These are phyloP conservation scores for Oryza coarctata DNA, from an alignment of 176 grass and related monocot species.

Conservation along the genomic window DNA sequence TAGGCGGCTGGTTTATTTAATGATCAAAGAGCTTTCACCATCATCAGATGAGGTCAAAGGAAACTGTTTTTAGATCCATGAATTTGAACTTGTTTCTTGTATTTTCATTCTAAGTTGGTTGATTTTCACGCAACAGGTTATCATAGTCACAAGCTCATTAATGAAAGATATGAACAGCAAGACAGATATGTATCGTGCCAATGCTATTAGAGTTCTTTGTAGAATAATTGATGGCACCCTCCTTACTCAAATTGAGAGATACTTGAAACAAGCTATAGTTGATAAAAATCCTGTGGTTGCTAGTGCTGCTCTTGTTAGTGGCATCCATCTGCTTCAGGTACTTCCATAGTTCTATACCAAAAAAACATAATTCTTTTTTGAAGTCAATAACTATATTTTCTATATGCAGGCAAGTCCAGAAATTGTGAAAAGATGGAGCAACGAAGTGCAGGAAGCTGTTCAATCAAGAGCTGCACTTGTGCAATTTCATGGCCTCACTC, in stretches of 20 bases:
- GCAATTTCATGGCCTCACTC: constrained; percentile 94
- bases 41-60: constrained; percentile 80
- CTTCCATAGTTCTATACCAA: constrained; percentile 19
- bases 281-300: constrained; percentile 95
- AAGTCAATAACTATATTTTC: not conserved
- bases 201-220: constrained; percentile 96
- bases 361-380: constrained; percentile 4
- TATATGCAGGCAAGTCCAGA: constrained; percentile 73
- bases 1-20: constrained; percentile 91
- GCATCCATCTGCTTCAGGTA: constrained; percentile 90
- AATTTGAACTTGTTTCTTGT: not conserved
- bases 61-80: constrained; percentile 20
- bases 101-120: constrained; percentile 28
- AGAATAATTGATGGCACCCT: constrained; percentile 88
- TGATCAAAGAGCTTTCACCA: constrained; percentile 99
- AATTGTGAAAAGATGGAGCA: constrained; percentile 98
- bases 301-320: constrained; percentile 97
- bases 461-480: constrained; percentile 95
- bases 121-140: constrained; percentile 55
- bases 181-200: constrained; percentile 95
- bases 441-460: constrained; percentile 97
- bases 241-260: constrained; percentile 96
- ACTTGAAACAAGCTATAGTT: constrained; percentile 97
- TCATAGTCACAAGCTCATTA: constrained; percentile 97
- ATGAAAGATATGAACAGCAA: constrained; percentile 99